Evolutionary conservation across 306 rosid genomes (phyloP).

Genomic region (Malus sieversii): DNA sequence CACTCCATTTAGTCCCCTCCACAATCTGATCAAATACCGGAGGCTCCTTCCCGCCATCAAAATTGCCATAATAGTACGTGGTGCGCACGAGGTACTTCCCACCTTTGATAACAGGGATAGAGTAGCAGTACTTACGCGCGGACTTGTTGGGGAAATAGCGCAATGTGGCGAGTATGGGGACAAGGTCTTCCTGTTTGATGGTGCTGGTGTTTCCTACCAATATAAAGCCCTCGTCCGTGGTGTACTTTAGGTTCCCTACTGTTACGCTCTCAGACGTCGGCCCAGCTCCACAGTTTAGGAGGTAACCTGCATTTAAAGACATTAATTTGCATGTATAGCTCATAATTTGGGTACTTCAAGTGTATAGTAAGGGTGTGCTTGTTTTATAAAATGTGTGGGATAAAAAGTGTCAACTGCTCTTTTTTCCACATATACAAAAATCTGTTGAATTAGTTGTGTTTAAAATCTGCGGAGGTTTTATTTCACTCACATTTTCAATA

Average conservation of each 20-base stretch:
- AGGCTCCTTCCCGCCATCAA: constrained; percentile 62
- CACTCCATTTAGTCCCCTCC: constrained; percentile 71
- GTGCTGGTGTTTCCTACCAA: constrained; percentile 36
- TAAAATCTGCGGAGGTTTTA: too few relatives aligned
- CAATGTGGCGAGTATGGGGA: constrained; percentile 50
- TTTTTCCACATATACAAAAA: too few relatives aligned
- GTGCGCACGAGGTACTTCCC: constrained; percentile 57
- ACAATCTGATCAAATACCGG: constrained; percentile 85
- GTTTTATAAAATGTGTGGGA: too few relatives aligned
- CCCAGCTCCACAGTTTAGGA: constrained; percentile 54
- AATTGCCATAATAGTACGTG: constrained; percentile 64
- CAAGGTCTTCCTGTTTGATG: constrained; percentile 29
- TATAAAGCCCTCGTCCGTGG: constrained; percentile 48
- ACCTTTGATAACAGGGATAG: constrained; percentile 45
- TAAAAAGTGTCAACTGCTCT: too few relatives aligned
- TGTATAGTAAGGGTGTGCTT: background rate
- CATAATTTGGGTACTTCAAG: background rate
- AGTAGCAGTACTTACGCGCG: constrained; percentile 59
- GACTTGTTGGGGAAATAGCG: constrained; percentile 59
- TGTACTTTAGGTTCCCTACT: constrained; percentile 33
- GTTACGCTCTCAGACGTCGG: constrained; percentile 8
- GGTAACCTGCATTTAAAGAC: constrained; percentile 44
- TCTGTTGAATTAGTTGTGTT: too few relatives aligned
- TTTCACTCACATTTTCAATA: too few relatives aligned
- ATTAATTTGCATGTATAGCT: background rate